Evolutionary conservation across 1,284 basidiomycete genomes (phyloP).

Genomic region (Jaminaea rosea): DNA sequence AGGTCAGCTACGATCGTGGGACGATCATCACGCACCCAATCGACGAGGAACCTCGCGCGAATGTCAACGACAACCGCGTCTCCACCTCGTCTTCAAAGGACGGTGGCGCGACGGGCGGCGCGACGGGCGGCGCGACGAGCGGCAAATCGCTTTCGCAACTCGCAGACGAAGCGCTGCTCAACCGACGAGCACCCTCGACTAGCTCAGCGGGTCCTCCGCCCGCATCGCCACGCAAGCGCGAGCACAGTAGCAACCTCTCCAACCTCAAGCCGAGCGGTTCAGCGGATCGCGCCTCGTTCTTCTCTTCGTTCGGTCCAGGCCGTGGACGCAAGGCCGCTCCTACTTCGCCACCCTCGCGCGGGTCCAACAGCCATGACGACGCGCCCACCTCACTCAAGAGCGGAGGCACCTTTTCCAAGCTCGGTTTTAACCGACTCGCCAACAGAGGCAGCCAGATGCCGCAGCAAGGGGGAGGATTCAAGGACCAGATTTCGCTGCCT

Average conservation of each 20-base stretch:
- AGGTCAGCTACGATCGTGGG: not conserved
- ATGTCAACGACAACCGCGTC: too few species aligned
- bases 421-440: slow-evolving; percentile 21
- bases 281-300: slow-evolving; percentile 34
- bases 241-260: not conserved
- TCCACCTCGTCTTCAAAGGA: not conserved
- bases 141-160: not conserved
- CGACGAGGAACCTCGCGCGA: not conserved
- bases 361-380: slow-evolving; percentile 12
- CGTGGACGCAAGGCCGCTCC: too few species aligned
- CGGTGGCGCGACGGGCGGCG: not conserved
- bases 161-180: not conserved
- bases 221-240: not conserved
- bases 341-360: too few species aligned
- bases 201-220: not conserved
- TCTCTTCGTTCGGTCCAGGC: too few species aligned
- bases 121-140: too few species aligned
- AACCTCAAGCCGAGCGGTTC: slow-evolving; percentile 6
- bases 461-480: slow-evolving; percentile 15
- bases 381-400: slow-evolving; percentile 3
- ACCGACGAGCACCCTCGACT: not conserved
- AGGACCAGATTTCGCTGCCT: slow-evolving; percentile 43
- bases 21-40: not conserved
- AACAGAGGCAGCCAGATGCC: slow-evolving; percentile 10
- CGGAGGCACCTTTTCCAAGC: slow-evolving; percentile 30